Conservation (phyloP, 2,329 filamentous ascomycete species). For the Lasiodiplodia gonubiensis region DNA sequence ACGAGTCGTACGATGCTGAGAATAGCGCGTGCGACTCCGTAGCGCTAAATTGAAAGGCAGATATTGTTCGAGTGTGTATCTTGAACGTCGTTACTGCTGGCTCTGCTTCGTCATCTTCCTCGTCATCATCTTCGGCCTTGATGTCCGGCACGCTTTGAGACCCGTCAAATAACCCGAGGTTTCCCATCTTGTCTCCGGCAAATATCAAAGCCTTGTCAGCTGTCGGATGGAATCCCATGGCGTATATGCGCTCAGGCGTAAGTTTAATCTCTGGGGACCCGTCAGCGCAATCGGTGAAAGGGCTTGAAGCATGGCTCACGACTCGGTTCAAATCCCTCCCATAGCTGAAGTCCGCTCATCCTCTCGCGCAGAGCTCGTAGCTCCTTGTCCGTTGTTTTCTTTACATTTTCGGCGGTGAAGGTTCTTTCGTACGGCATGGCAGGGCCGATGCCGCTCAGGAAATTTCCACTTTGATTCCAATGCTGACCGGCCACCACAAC, state of each 20-base stretch:
- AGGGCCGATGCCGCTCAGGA: conserved; percentile 70
- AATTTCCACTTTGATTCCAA: conserved; percentile 71
- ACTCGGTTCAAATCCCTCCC: conserved; percentile 82
- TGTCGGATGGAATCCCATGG: conserved; percentile 86
- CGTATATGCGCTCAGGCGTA: conserved; percentile 84
- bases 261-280: conserved; percentile 77
- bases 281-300: not conserved
- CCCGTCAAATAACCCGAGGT: conserved; percentile 88
- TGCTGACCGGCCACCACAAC: conserved; percentile 81
- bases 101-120: conserved; percentile 68
- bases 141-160: conserved; percentile 67
- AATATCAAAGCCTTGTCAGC: conserved; percentile 86
- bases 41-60: conserved; percentile 78
- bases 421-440: conserved; percentile 83
- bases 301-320: conserved; percentile 54
- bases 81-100: conserved; percentile 90
- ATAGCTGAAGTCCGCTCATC: conserved; percentile 79
- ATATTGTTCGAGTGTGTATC: conserved; percentile 86
- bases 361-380: conserved; percentile 74
- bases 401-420: conserved; percentile 82
- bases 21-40: conserved; percentile 77
- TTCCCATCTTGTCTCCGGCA: conserved; percentile 91
- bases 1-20: conserved; percentile 90
- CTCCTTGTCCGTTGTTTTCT: conserved; percentile 77
- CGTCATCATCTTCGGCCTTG: conserved; percentile 67